phyloP scores from a whole-genome alignment of 148 eudicot genomes.

The Hydrangea macrophylla region DNA sequence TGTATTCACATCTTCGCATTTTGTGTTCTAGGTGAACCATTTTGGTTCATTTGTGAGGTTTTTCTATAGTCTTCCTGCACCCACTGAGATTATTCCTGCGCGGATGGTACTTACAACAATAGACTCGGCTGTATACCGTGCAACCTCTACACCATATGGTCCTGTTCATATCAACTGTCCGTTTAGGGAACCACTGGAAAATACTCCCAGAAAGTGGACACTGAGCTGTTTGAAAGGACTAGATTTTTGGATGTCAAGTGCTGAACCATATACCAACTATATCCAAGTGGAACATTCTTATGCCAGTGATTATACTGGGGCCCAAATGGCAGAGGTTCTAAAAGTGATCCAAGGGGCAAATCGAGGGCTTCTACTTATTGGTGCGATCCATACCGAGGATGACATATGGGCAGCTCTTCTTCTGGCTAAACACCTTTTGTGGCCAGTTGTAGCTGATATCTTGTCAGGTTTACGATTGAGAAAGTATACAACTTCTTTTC shows the following conservation, averaged over 20 bases:
- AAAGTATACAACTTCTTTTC: constrained; percentile 46
- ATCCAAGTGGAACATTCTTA: constrained; percentile 37
- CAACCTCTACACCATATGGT: constrained; percentile 73
- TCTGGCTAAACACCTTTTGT: constrained; percentile 76
- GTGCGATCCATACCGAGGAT: constrained; percentile 64
- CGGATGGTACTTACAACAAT: constrained; percentile 88
- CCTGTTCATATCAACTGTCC: constrained; percentile 94
- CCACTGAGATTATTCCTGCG: constrained; percentile 69
- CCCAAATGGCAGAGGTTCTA: constrained; percentile 48
- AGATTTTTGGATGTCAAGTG: constrained; percentile 66
- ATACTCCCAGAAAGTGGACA: constrained; percentile 46
- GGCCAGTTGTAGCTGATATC: constrained; percentile 89
- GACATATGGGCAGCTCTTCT: constrained; percentile 90
- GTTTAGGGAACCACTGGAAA: constrained; percentile 86
- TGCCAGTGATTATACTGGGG: constrained; percentile 26
- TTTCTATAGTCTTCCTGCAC: constrained; percentile 81
- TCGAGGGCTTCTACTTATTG: constrained; percentile 65
- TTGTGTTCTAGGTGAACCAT: constrained; percentile 66
- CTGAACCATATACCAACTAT: constrained; percentile 70
- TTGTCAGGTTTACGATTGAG: constrained; percentile 85
- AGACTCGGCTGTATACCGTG: constrained; percentile 79
- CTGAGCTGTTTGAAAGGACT: constrained; percentile 66
- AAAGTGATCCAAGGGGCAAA: constrained; percentile 50
- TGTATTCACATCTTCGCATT: neutral
- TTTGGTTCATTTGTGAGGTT: constrained; percentile 81